Conservation (phyloP, 176 grass and related monocot species). For the Echinochloa phyllopogon region DNA sequence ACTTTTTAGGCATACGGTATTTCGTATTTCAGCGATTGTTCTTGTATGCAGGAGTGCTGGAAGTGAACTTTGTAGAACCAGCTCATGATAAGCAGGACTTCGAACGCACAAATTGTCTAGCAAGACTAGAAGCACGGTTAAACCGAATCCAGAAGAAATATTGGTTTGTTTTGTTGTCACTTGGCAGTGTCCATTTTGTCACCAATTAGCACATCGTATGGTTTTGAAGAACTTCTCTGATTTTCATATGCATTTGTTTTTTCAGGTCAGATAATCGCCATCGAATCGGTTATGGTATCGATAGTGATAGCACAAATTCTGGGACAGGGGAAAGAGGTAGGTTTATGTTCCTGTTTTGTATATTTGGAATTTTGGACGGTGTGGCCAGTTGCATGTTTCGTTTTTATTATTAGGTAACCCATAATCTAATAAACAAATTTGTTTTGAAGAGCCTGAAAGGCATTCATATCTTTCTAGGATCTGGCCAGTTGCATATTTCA, state of each 20-base stretch:
- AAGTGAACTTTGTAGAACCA: conserved; percentile 93
- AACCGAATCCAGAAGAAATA: conserved; percentile 86
- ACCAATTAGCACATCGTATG: not conserved
- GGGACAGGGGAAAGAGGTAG: conserved; percentile 57
- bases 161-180: conserved; percentile 64
- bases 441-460: not conserved
- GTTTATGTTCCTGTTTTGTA: not conserved
- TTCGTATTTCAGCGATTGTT: conserved; percentile 15
- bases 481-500: not conserved
- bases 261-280: conserved; percentile 68
- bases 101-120: conserved; percentile 85
- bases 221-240: conserved; percentile 14
- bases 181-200: conserved; percentile 12
- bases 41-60: conserved; percentile 73
- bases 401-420: conserved; percentile 10
- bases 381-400: not conserved
- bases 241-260: not conserved
- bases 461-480: not conserved
- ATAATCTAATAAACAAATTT: conserved; percentile 1
- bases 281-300: conserved; percentile 70
- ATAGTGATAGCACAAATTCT: conserved; percentile 38
- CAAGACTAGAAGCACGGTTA: conserved; percentile 77
- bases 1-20: not conserved
- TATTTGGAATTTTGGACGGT: not conserved
- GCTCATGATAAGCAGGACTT: conserved; percentile 99